These are phyloP conservation scores for Nothopassalora personata DNA, from an alignment of 2,329 filamentous ascomycete species.

Conservation along the genomic window DNA sequence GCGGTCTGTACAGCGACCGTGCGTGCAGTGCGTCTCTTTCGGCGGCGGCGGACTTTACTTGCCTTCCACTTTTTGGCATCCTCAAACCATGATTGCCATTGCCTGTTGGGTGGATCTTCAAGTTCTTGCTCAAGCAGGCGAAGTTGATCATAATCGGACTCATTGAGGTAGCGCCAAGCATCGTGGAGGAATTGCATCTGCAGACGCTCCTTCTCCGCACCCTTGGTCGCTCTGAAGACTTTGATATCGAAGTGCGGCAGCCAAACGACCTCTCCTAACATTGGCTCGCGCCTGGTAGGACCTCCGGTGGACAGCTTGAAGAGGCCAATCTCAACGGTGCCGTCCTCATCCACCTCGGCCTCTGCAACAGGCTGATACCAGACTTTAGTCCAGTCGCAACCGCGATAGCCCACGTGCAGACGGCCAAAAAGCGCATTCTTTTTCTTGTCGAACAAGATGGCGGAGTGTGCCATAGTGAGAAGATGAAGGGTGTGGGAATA, in stretches of 20 bases:
- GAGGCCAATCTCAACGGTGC: not conserved
- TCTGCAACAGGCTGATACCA: slow-evolving; percentile 1
- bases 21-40: not conserved
- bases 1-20: not conserved
- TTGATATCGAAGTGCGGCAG: slow-evolving; percentile 6
- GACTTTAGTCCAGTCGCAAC: not conserved
- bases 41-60: not conserved
- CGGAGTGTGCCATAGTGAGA: not conserved
- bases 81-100: slow-evolving; percentile 8
- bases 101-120: slow-evolving; percentile 38
- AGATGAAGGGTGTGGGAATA: no score
- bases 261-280: slow-evolving; percentile 12
- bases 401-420: slow-evolving; percentile 2
- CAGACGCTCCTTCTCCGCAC: not conserved
- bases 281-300: slow-evolving; percentile 9
- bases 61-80: slow-evolving; percentile 7
- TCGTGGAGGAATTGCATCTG: slow-evolving; percentile 14
- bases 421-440: not conserved
- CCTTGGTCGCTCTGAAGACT: not conserved
- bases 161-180: slow-evolving; percentile 9
- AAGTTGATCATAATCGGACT: slow-evolving; percentile 46
- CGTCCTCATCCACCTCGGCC: slow-evolving; percentile 1
- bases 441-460: not conserved
- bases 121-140: slow-evolving; percentile 42
- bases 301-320: not conserved